Conservation (phyloP, 2,329 filamentous ascomycete genomes). For the Penicillium sp. region DNA sequence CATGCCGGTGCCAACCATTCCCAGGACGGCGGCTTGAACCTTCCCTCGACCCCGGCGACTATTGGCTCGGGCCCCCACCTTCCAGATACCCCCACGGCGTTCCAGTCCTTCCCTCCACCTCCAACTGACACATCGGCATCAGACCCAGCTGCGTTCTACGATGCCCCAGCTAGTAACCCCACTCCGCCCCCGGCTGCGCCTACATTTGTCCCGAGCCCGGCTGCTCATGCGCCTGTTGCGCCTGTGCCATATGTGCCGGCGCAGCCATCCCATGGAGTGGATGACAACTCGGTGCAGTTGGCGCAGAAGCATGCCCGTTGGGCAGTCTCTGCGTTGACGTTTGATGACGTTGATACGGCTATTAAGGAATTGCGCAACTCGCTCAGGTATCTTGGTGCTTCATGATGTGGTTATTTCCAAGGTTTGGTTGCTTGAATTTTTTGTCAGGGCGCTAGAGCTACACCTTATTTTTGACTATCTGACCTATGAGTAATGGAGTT, state of each 20-base stretch:
- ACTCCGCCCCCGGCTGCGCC: constrained; percentile 19
- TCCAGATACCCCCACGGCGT: constrained; percentile 40
- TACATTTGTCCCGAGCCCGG: constrained; percentile 16
- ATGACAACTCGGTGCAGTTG: constrained; percentile 73
- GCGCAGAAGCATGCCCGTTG: constrained; percentile 96
- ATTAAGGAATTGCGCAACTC: constrained; percentile 81
- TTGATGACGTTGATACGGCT: constrained; percentile 90
- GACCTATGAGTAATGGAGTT: no score
- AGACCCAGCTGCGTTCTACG: constrained; percentile 25
- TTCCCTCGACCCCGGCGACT: constrained; percentile 42
- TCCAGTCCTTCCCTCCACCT: constrained; percentile 47
- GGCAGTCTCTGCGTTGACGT: constrained; percentile 95
- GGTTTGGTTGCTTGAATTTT: no score
- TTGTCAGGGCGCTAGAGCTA: no score
- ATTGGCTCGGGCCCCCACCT: constrained; percentile 34
- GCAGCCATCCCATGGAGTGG: constrained; percentile 40
- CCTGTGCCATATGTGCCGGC: constrained; percentile 20
- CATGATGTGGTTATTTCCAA: background rate
- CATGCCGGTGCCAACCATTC: constrained; percentile 37
- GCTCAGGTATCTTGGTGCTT: constrained; percentile 67
- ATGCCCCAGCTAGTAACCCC: constrained; percentile 18
- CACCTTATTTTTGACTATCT: no score
- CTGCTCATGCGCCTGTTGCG: constrained; percentile 28
- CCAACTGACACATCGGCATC: constrained; percentile 30
- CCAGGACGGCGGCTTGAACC: constrained; percentile 34